These are phyloP conservation scores for Tuber brumale DNA, from an alignment of 495 filamentous ascomycete genomes.

Conservation along the genomic window DNA sequence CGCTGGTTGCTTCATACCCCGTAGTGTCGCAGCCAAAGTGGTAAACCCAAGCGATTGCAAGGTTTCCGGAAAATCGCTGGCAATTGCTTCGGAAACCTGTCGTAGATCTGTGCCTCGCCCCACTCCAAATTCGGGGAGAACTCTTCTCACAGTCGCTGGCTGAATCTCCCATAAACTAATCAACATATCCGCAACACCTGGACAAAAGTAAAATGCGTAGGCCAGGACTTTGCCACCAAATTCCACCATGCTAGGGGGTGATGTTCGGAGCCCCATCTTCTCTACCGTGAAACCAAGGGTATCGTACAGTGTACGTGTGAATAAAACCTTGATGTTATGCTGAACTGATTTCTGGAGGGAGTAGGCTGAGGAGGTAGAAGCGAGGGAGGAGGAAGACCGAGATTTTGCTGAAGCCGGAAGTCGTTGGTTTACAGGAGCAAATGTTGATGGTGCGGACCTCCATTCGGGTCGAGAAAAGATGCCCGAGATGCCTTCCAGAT, in stretches of 20 bases:
- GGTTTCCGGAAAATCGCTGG: constrained; percentile 63
- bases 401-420: constrained; percentile 47
- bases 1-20: constrained; percentile 61
- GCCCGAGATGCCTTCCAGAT: constrained; percentile 72
- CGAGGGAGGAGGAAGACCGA: constrained; percentile 52
- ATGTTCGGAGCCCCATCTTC: constrained; percentile 79
- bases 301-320: constrained; percentile 73
- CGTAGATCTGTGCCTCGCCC: constrained; percentile 45
- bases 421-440: constrained; percentile 53
- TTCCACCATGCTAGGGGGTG: constrained; percentile 83
- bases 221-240: constrained; percentile 93
- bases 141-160: constrained; percentile 59
- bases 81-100: constrained; percentile 54
- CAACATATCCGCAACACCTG: constrained; percentile 78
- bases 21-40: constrained; percentile 56
- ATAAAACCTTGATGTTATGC: constrained; percentile 90
- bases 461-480: constrained; percentile 94
- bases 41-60: constrained; percentile 67
- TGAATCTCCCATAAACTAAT: constrained; percentile 74
- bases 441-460: constrained; percentile 63
- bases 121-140: constrained; percentile 58
- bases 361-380: constrained; percentile 65
- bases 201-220: constrained; percentile 94
- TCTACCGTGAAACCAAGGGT: constrained; percentile 88
- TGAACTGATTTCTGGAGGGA: constrained; percentile 77